Conservation (phyloP, 129 eudicot genomes). For the Chrysanthemum seticuspe region DNA sequence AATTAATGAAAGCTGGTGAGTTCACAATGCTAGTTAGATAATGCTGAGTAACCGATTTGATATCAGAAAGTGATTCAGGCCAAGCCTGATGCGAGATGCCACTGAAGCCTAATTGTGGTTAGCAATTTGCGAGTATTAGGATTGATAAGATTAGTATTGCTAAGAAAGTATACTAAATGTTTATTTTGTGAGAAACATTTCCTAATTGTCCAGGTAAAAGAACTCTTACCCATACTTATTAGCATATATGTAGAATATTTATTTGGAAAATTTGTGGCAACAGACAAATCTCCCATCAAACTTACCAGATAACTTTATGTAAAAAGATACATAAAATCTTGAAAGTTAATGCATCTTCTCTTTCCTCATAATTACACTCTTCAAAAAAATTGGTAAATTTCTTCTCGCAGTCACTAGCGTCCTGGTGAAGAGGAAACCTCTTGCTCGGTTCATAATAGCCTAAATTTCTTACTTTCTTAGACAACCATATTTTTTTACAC, state of each 20-base stretch:
- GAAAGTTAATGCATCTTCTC: neutral
- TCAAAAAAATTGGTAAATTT: neutral
- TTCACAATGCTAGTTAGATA: neutral
- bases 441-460: neutral
- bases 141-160: neutral
- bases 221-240: neutral
- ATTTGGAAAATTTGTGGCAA: neutral
- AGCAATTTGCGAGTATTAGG: neutral
- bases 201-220: neutral
- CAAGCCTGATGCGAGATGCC: neutral
- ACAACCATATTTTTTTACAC: neutral
- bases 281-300: slow-evolving; percentile 5
- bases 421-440: neutral
- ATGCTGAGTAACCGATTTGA: neutral
- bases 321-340: slow-evolving; percentile 3
- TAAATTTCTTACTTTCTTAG: neutral
- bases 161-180: slow-evolving; percentile 5
- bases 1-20: neutral
- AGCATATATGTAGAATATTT: too few relatives aligned
- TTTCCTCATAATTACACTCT: neutral
- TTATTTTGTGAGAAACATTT: neutral
- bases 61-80: neutral
- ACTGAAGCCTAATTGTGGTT: neutral
- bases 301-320: neutral
- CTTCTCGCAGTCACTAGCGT: neutral